A percentile compares a stretch with the other conserved stretches of the same genome.
phyloP scores from a whole-genome alignment of 257 asterid genomes.

The Verbascum thapsus region DNA sequence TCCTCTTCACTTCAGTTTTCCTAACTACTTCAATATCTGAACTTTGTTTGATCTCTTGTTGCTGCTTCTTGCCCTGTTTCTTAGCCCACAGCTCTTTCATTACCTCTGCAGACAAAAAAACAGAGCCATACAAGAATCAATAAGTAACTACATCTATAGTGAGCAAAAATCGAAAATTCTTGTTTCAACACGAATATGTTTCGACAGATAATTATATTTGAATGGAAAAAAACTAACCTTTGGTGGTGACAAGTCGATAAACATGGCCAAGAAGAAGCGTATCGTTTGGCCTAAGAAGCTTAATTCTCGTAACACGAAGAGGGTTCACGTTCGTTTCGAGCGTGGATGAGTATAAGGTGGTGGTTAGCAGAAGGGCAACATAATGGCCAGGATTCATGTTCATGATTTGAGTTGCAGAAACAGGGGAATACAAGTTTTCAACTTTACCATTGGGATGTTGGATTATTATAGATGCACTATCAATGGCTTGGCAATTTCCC shows the following conservation, averaged over 20 bases:
- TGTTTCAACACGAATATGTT: too few relatives aligned
- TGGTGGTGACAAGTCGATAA: constrained; percentile 69
- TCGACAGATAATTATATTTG: too few relatives aligned
- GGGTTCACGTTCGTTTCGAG: constrained; percentile 38
- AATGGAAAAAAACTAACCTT: constrained; percentile 58
- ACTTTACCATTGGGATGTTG: constrained; percentile 80
- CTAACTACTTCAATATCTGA: constrained; percentile 44
- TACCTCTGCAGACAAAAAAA: constrained; percentile 39
- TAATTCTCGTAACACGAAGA: constrained; percentile 66
- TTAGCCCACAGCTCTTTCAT: constrained; percentile 81
- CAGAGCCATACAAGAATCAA: too few relatives aligned
- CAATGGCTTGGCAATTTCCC: constrained; percentile 97
- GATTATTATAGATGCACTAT: constrained; percentile 60
- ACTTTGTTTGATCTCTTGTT: constrained; percentile 25
- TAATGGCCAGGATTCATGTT: constrained; percentile 75
- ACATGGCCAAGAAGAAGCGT: constrained; percentile 78
- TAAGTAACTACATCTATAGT: too few relatives aligned
- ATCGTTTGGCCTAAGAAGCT: constrained; percentile 74
- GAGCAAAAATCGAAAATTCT: too few relatives aligned
- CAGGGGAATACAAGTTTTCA: constrained; percentile 56
- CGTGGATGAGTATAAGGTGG: constrained; percentile 51
- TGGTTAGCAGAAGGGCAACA: constrained; percentile 87
- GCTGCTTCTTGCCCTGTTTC: constrained; percentile 62
- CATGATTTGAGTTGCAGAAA: constrained; percentile 69
- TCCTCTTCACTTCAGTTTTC: constrained; percentile 43